These are phyloP conservation scores for Podosphaera xanthii DNA, from an alignment of 2,329 filamentous ascomycete genomes.

Conservation along the genomic window DNA sequence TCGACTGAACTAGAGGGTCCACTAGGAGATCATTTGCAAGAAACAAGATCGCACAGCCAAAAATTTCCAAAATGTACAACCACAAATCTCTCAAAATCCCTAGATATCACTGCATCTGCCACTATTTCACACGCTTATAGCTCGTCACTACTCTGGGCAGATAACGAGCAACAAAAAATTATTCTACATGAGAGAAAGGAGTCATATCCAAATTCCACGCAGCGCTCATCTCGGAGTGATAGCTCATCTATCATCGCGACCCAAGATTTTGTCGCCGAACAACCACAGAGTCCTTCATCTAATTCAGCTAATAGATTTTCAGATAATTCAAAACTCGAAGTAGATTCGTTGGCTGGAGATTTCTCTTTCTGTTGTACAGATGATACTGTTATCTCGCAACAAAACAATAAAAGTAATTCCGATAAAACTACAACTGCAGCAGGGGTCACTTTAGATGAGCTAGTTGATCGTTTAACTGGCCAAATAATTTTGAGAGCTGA, in stretches of 20 bases:
- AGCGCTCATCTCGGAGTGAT: slow-evolving; percentile 14
- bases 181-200: slow-evolving; percentile 13
- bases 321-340: slow-evolving; percentile 14
- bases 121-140: slow-evolving; percentile 12
- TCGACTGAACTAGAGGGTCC: slow-evolving; percentile 34
- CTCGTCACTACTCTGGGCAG: background rate
- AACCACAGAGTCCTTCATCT: slow-evolving; percentile 6
- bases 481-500: slow-evolving; percentile 72
- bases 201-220: slow-evolving; percentile 14
- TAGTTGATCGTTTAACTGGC: slow-evolving; percentile 70
- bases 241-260: slow-evolving; percentile 4
- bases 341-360: slow-evolving; percentile 46
- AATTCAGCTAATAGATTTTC: slow-evolving; percentile 5
- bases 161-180: slow-evolving; percentile 13
- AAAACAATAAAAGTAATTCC: slow-evolving; percentile 38
- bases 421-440: slow-evolving; percentile 27
- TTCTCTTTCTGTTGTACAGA: slow-evolving; percentile 42
- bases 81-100: slow-evolving; percentile 42
- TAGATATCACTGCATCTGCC: slow-evolving; percentile 27
- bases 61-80: slow-evolving; percentile 46
- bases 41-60: slow-evolving; percentile 27
- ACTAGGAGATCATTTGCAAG: slow-evolving; percentile 12
- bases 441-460: slow-evolving; percentile 40
- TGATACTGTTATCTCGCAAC: slow-evolving; percentile 42
- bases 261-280: slow-evolving; percentile 1